These are phyloP conservation scores for Scutellaria baicalensis DNA, from an alignment of 257 asterid species.

Conservation along the genomic window DNA sequence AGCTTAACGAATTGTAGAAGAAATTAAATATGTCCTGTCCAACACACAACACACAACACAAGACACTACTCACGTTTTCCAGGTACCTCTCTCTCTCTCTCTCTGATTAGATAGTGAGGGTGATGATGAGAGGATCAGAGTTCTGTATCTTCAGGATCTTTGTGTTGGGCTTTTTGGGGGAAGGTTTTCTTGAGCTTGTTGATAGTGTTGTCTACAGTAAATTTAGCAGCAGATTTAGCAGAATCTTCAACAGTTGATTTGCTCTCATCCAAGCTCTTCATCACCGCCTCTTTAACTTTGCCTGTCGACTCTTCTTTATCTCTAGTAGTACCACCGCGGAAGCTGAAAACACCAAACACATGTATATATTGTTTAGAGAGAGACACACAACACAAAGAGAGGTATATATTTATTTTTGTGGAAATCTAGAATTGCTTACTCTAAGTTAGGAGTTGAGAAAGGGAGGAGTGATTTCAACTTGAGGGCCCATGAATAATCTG, in stretches of 20 bases:
- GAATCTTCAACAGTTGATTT: slow-evolving; percentile 22
- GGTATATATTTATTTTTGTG: too few relatives aligned
- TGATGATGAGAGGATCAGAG: too few relatives aligned
- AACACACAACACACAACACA: too few relatives aligned
- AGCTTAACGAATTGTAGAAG: too few relatives aligned
- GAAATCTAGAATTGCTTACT: slow-evolving; percentile 3
- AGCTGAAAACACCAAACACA: neutral
- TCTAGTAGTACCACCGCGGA: neutral
- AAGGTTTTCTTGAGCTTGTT: slow-evolving; percentile 5
- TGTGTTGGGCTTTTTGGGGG: neutral
- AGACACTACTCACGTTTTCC: too few relatives aligned
- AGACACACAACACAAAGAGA: too few relatives aligned
- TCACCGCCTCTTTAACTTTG: slow-evolving; percentile 33
- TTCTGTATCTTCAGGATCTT: neutral
- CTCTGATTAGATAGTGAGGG: too few relatives aligned
- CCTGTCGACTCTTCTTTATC: slow-evolving; percentile 7
- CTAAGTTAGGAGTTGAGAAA: slow-evolving; percentile 23
- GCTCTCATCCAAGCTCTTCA: slow-evolving; percentile 34
- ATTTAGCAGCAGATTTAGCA: slow-evolving; percentile 19
- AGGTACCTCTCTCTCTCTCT: neutral
- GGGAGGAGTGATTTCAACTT: neutral
- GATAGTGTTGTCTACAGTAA: slow-evolving; percentile 7
- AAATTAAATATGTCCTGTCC: neutral
- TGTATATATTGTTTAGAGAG: too few relatives aligned
- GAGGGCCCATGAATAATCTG: neutral